Evolutionary conservation across 106 monocot species (phyloP).

Genomic region (Dioscorea dumetorum): DNA sequence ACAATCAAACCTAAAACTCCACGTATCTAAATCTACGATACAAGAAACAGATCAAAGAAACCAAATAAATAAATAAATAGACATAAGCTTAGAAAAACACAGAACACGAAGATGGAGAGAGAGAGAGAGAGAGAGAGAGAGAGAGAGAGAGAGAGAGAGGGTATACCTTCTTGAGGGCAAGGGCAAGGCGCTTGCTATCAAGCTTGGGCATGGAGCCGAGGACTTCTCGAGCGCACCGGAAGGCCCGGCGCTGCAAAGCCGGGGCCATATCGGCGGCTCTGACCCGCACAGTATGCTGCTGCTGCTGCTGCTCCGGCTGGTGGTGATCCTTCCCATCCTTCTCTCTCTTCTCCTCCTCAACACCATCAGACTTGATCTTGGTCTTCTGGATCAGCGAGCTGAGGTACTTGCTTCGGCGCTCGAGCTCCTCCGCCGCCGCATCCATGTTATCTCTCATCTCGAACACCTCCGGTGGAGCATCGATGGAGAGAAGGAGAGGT

Average conservation of each 20-base stretch:
- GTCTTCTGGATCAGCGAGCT: conserved; percentile 27
- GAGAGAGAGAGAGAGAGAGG: not conserved
- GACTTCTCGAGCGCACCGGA: conserved; percentile 10
- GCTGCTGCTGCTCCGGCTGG: conserved; percentile 6
- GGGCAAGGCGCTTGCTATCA: conserved; percentile 22
- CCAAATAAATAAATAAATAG: no score
- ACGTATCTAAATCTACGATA: no score
- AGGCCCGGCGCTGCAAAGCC: conserved; percentile 13
- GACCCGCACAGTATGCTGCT: not conserved
- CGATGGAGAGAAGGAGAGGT: not conserved
- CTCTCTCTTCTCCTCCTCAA: conserved; percentile 4
- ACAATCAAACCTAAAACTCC: no score
- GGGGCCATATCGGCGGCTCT: conserved; percentile 20
- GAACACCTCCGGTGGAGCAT: not conserved
- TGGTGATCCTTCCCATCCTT: not conserved
- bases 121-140: conserved; percentile 3
- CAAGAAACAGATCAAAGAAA: no score
- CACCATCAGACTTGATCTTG: not conserved
- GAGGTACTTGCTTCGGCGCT: conserved; percentile 36
- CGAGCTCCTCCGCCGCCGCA: conserved; percentile 36
- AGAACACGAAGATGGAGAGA: not conserved
- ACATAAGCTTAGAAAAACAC: no score
- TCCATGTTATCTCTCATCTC: conserved; percentile 14
- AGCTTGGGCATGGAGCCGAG: conserved; percentile 17
- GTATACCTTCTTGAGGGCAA: conserved; percentile 19